Evolutionary conservation across 495 filamentous ascomycete genomes (phyloP).

Genomic region (Penicillium lividum): DNA sequence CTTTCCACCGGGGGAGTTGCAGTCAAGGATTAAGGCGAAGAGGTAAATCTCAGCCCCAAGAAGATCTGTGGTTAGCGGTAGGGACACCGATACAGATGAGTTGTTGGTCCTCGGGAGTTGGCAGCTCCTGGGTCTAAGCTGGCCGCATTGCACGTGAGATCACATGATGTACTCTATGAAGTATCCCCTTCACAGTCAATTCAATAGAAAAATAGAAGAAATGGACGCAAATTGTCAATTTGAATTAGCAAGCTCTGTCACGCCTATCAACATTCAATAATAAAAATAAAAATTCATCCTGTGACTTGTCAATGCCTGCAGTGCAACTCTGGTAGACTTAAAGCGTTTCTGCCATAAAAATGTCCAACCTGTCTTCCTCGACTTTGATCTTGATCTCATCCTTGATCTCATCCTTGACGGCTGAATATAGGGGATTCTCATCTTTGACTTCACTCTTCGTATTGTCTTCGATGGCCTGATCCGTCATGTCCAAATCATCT

Average conservation of each 20-base stretch:
- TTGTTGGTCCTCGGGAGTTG: constrained; percentile 6
- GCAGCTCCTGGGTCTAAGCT: constrained; percentile 24
- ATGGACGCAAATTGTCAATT: too few relatives aligned
- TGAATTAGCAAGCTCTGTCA: too few relatives aligned
- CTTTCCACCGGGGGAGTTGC: constrained; percentile 26
- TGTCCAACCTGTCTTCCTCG: neutral
- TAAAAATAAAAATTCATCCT: too few relatives aligned
- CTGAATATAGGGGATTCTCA: neutral
- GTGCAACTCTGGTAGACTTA: too few relatives aligned
- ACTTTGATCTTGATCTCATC: neutral
- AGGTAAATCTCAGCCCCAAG: neutral
- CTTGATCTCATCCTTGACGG: neutral
- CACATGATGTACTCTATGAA: constrained; percentile 10
- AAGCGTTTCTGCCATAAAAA: neutral
- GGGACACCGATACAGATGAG: constrained; percentile 19
- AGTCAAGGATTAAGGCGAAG: constrained; percentile 9
- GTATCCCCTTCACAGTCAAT: too few relatives aligned
- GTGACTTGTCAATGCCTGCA: too few relatives aligned
- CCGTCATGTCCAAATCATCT: too few relatives aligned
- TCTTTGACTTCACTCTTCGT: neutral
- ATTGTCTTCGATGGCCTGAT: too few relatives aligned
- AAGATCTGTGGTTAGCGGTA: constrained; percentile 2
- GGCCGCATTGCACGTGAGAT: constrained; percentile 27
- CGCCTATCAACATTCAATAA: too few relatives aligned
- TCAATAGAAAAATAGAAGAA: too few relatives aligned